phyloP scores from a whole-genome alignment of 495 filamentous ascomycete genomes.

The Neurospora sp. region DNA sequence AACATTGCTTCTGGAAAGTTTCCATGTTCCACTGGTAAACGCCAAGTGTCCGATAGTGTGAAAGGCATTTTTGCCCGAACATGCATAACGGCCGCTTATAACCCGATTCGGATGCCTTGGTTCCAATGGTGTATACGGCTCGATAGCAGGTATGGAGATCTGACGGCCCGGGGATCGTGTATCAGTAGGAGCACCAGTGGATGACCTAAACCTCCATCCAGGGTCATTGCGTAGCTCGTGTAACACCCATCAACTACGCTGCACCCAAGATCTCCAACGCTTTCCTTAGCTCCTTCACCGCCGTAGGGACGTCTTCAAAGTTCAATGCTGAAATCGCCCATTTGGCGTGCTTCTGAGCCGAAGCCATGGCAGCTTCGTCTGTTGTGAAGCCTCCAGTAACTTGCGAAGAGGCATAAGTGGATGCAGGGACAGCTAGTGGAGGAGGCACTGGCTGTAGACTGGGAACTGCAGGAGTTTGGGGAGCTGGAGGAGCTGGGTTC shows the following conservation, averaged over 20 bases:
- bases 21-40: background rate
- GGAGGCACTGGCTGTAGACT: slow-evolving; percentile 1
- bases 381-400: slow-evolving; percentile 16
- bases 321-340: slow-evolving; percentile 96
- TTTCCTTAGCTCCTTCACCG: slow-evolving; percentile 69
- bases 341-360: slow-evolving; percentile 89
- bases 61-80: background rate
- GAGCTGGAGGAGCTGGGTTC: slow-evolving; percentile 11
- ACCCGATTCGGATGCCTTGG: background rate
- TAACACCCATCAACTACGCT: slow-evolving; percentile 12
- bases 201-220: background rate
- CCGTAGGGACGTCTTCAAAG: slow-evolving; percentile 91
- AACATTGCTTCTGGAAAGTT: background rate
- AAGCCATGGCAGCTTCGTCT: slow-evolving; percentile 66
- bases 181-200: background rate
- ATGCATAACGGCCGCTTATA: slow-evolving; percentile 1
- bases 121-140: background rate
- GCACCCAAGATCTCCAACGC: slow-evolving; percentile 63
- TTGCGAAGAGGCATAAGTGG: slow-evolving; percentile 7
- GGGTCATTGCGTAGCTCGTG: background rate
- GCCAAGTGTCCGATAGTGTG: background rate
- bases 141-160: background rate
- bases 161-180: background rate
- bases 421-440: background rate
- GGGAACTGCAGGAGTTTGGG: slow-evolving; percentile 1